Evolutionary conservation across 768 basidiomycete species (phyloP).

Genomic region (Suillus fuscotomentosus): DNA sequence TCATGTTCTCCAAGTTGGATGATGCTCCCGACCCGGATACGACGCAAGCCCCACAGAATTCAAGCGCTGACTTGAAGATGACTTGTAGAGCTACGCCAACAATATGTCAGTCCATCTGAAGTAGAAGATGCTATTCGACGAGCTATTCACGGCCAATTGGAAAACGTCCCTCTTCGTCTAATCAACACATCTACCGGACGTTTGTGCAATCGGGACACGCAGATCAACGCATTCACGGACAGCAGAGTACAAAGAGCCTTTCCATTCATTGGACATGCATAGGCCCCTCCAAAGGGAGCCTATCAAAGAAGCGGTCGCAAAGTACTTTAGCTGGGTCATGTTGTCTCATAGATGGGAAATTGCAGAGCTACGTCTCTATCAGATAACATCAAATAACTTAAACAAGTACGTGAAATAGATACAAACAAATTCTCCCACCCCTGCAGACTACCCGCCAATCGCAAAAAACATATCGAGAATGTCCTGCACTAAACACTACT

Average conservation of each 20-base stretch:
- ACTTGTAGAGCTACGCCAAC: neutral
- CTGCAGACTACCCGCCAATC: too few relatives aligned
- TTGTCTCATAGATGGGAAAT: neutral
- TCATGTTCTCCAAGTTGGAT: neutral
- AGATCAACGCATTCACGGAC: neutral
- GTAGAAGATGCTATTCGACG: too few relatives aligned
- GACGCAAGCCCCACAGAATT: neutral
- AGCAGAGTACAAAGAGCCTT: neutral
- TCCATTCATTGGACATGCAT: neutral
- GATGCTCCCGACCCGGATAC: neutral
- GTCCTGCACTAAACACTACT: neutral
- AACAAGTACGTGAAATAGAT: too few relatives aligned
- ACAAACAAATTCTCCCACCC: too few relatives aligned
- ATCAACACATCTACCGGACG: too few relatives aligned
- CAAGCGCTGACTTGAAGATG: neutral
- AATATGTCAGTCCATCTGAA: too few relatives aligned
- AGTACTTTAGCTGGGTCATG: neutral
- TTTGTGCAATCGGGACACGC: neutral
- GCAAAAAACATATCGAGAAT: neutral
- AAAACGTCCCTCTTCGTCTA: too few relatives aligned
- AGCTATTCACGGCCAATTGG: too few relatives aligned
- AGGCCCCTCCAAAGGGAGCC: too few relatives aligned
- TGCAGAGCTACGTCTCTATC: too few relatives aligned
- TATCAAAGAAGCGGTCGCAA: neutral
- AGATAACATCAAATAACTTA: too few relatives aligned